Base-by-base conservation (phyloP, 1,139 yeast genomes). In the Yamadazyma trypodendri region DNA sequence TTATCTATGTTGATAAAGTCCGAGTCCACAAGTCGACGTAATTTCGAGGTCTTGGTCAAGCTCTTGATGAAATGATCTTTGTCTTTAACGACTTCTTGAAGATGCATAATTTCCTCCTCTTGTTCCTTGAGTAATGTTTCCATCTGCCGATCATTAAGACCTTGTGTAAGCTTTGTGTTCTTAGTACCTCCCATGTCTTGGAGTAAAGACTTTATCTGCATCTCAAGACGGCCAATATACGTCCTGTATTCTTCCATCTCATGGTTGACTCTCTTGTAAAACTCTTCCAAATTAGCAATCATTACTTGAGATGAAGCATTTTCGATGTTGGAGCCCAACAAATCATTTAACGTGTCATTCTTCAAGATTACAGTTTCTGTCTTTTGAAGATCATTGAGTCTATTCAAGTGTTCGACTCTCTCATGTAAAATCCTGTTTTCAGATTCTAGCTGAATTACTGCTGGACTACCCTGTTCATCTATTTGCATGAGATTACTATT, bases 21-120 rank as follows among this genome's bases (percentile, higher is more conserved):
- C 9, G 71, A 57, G 31, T 69, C 77, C 14, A 68, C 74, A 32
- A 72, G 51, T 34, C 72, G 69, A 25, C 84, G 65, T 35, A 78
- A 61, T 45, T 78, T 67, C 27, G 77, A 68, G 2, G 83, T 75
- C 39, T 81, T 76, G 31, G 81, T 79, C 34, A 89, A 65, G 8
- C 94, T 89, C 45, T 77, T 77, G 40, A 89, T 86, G 45, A 89
- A 81, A 36, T 82, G 81, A 49, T 88, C 95, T 56, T 88, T 89
- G 49, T 72, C 78, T 38, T 75, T 72, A 36, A 86, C 60, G 35
- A 75, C 68, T 42, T 78, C 84, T 50, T 75, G 75, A 49, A 89
- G 65, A 39, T 81, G 87, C 35, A 65, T 56, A 9, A 88, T 77
- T 55, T 86, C 95, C 37, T 80, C 89, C 44, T 77, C 82, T 48